A percentile compares a stretch with the other conserved stretches of the same genome.
Evolutionary conservation across 1,139 yeast species (phyloP).

Genomic region (Magnusiomyces clavatus): DNA sequence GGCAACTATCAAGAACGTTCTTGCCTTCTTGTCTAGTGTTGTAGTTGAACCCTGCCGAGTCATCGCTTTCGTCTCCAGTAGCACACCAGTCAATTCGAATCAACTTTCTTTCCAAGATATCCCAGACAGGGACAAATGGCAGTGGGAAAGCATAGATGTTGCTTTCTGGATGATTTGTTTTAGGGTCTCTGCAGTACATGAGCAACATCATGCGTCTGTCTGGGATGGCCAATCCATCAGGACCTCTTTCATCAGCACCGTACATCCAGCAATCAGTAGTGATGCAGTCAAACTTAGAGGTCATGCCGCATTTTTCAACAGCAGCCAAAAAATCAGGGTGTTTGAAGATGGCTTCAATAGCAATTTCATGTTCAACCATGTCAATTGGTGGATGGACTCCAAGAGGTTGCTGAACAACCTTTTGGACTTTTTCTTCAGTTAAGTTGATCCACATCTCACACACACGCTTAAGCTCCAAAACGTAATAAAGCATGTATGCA

Average conservation of each 20-base stretch:
- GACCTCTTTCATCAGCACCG: conserved; percentile 41
- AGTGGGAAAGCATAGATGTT: conserved; percentile 82
- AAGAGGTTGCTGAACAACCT: conserved; percentile 48
- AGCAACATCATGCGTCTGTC: conserved; percentile 66
- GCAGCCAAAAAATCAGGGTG: conserved; percentile 61
- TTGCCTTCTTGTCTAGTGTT: conserved; percentile 46
- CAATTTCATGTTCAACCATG: conserved; percentile 55
- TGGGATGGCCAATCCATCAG: conserved; percentile 66
- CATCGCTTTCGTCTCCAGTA: conserved; percentile 49
- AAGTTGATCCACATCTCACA: conserved; percentile 71
- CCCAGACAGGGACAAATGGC: conserved; percentile 76
- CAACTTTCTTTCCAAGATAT: conserved; percentile 54
- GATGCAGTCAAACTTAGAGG: conserved; percentile 43
- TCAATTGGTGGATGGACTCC: conserved; percentile 71
- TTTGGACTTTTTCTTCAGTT: conserved; percentile 47
- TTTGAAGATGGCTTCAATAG: conserved; percentile 67
- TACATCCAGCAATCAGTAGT: conserved; percentile 92
- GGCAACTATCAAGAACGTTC: conserved; percentile 64
- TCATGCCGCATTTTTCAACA: conserved; percentile 45
- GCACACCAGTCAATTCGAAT: conserved; percentile 77
- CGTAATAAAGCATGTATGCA: conserved; percentile 56
- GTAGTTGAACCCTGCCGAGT: conserved; percentile 29
- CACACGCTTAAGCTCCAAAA: conserved; percentile 51
- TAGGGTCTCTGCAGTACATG: conserved; percentile 53
- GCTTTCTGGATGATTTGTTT: conserved; percentile 65